Evolutionary conservation across 768 basidiomycete genomes (phyloP).

Genomic region (Mycena metata): DNA sequence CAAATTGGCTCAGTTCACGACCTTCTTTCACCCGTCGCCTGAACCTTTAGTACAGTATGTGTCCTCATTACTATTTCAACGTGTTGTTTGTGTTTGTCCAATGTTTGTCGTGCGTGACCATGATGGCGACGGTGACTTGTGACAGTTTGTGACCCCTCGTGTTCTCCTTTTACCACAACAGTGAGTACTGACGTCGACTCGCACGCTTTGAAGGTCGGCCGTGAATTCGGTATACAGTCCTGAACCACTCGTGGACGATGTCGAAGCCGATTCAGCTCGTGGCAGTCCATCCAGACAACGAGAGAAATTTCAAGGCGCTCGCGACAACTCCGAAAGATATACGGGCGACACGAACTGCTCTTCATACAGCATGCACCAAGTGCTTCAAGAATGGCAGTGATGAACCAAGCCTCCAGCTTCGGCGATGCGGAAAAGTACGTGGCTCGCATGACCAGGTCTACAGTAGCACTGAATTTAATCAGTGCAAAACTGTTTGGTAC

Average conservation of each 20-base stretch:
- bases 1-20: no score
- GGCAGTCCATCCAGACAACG: constrained; percentile 17
- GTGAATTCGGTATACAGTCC: no score
- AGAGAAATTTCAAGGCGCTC: constrained; percentile 14
- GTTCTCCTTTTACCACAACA: no score
- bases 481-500: constrained; percentile 26
- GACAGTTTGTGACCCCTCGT: no score
- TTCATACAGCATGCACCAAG: not conserved
- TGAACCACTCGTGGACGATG: not conserved
- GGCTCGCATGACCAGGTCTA: not conserved
- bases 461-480: not conserved
- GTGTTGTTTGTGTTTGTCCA: no score
- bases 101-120: no score
- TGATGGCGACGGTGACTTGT: no score
- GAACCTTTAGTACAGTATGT: no score
- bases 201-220: no score
- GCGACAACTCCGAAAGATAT: not conserved
- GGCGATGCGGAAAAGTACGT: constrained; percentile 10
- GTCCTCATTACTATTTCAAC: no score
- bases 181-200: no score
- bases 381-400: constrained; percentile 13
- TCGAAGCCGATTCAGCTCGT: not conserved
- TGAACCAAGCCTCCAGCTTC: not conserved
- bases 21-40: no score
- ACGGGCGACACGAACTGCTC: not conserved